A percentile compares a stretch with the other conserved stretches of the same genome.
These are phyloP conservation scores for Sophora flavescens DNA, from an alignment of 306 rosid species.

Conservation along the genomic window DNA sequence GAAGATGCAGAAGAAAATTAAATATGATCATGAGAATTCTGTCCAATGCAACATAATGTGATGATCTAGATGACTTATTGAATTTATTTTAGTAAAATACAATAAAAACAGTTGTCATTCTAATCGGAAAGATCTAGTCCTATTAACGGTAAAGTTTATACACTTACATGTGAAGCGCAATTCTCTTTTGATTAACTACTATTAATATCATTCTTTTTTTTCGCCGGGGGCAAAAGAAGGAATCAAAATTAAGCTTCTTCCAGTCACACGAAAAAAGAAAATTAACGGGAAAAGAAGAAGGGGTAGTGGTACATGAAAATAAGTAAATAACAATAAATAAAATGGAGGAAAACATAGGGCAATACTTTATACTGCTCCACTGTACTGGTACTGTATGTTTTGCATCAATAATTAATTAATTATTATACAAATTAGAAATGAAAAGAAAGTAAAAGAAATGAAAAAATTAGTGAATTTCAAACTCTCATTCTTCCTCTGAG, in stretches of 20 bases:
- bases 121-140: neutral
- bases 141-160: neutral
- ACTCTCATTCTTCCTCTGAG: conserved; percentile 36
- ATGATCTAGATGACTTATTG: neutral
- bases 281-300: neutral
- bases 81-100: neutral
- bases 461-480: conserved; percentile 33
- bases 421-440: conserved; percentile 55
- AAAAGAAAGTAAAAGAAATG: conserved; percentile 33
- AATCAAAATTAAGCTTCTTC: neutral
- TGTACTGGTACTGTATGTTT: conserved; percentile 52
- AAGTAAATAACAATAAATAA: neutral
- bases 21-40: neutral
- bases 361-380: conserved; percentile 28
- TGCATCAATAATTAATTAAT: conserved; percentile 43
- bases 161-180: neutral
- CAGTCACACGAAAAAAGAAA: neutral
- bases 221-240: neutral
- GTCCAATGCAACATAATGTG: neutral
- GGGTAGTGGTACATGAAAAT: no score
- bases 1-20: neutral
- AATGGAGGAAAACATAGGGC: neutral
- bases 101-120: neutral
- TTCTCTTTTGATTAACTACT: neutral
- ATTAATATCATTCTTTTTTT: neutral